Evolutionary conservation across 192 early-diverging fungal species (phyloP), one percentile per base, ranked within the genome.

Genomic region (Dimargaris verticillata): DNA sequence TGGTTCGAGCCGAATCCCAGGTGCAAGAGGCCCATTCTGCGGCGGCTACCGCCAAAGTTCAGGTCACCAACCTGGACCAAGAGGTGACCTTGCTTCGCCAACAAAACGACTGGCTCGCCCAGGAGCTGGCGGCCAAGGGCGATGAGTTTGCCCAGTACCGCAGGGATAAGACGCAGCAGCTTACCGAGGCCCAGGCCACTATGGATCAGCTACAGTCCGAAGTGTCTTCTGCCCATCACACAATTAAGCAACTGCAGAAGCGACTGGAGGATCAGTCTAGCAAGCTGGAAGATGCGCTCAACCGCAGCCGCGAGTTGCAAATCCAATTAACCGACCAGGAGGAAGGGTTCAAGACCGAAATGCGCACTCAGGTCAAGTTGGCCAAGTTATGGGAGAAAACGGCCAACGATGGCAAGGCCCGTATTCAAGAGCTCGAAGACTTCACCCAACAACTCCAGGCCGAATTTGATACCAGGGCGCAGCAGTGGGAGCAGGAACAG

Each of bases 301-400:
- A 62, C 13, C 65, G 70, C 54, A 68, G 70, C 63, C 64, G 62
- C 47, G 72, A 76, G 29, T 52, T 72, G 0, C 61, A 74, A 24
- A 73, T 69, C 10, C 62, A 73, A 28, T 60, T 57, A 10, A 60
- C 72, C 10, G 77, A 84, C 46, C 74, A 78, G 54, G 71, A 73
- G 3, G 77, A 82, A 62, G 75, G 79, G 60, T 88, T 85, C 69
- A 69, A 74, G 26, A 72, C 66, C 60, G 86, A 88, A 54, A 84
- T 85, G 78, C 74, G 71, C 14, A 72, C 78, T 5, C 86, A 85
- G 64, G 78, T 76, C 54, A 73, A 76, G 53, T 71, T 85, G 29
- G 74, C 75, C 24, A 76, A 71, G 13, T 73, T 85, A 43, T 84
- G 76, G 71, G 77, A 80, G 64, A 69, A 72, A 25, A 73, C 73